These are phyloP conservation scores for Leccinum pellstonianum DNA, from an alignment of 768 basidiomycete genomes.

Conservation along the genomic window DNA sequence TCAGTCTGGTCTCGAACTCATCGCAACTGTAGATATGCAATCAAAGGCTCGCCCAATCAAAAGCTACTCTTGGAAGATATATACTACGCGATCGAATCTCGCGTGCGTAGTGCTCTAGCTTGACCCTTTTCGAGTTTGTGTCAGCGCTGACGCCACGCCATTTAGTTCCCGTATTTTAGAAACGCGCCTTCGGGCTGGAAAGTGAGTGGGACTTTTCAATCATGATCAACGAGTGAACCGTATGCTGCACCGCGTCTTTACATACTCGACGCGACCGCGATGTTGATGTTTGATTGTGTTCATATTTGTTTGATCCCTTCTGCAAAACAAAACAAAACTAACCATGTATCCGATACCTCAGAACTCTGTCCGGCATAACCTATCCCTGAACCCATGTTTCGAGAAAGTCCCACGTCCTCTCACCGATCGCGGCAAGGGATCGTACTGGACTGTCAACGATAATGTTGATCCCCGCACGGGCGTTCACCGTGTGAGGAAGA, in stretches of 20 bases:
- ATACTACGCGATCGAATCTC: constrained; percentile 87
- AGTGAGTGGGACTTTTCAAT: constrained; percentile 44
- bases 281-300: constrained; percentile 63
- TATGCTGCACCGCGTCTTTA: constrained; percentile 5
- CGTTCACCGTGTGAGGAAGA: constrained; percentile 85
- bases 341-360: constrained; percentile 31
- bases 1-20: not conserved
- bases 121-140: not conserved
- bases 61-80: constrained; percentile 86
- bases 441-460: constrained; percentile 91
- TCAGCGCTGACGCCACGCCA: constrained; percentile 12
- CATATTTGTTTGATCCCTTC: constrained; percentile 51
- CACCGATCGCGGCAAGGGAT: constrained; percentile 88
- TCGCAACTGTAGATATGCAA: constrained; percentile 64
- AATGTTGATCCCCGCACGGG: constrained; percentile 87
- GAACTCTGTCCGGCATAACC: constrained; percentile 91
- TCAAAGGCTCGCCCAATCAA: constrained; percentile 88
- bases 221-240: constrained; percentile 1
- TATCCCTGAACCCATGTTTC: constrained; percentile 88
- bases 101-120: constrained; percentile 48
- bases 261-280: constrained; percentile 47
- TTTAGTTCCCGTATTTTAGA: constrained; percentile 85
- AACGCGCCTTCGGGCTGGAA: constrained; percentile 91
- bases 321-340: constrained; percentile 32
- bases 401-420: constrained; percentile 90